A percentile compares a stretch with the other conserved stretches of the same genome.
These are phyloP conservation scores for Candida sp. DNA, from an alignment of 1,139 yeast species.

Conservation along the genomic window DNA sequence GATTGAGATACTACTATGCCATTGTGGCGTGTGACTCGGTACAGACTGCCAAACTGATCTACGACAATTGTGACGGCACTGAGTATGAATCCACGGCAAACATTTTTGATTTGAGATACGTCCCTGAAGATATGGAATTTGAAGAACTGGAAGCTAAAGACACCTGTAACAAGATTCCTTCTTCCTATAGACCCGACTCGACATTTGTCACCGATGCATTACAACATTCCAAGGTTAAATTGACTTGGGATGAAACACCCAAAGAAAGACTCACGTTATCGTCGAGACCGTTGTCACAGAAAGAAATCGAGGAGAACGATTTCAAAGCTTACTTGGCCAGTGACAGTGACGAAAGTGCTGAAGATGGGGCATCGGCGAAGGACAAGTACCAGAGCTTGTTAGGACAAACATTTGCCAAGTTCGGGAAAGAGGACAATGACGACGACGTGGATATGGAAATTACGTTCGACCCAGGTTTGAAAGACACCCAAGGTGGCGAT, in stretches of 20 bases:
- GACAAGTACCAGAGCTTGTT: constrained; percentile 71
- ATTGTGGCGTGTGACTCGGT: constrained; percentile 85
- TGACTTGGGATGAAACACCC: constrained; percentile 99
- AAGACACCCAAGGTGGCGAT: constrained; percentile 40
- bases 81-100: constrained; percentile 98
- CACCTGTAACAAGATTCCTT: constrained; percentile 70
- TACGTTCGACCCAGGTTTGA: constrained; percentile 90
- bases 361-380: constrained; percentile 41
- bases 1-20: constrained; percentile 90
- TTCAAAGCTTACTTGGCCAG: constrained; percentile 95
- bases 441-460: constrained; percentile 93
- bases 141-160: constrained; percentile 77
- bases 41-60: constrained; percentile 74
- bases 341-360: constrained; percentile 66
- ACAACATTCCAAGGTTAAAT: constrained; percentile 90
- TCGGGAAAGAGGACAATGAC: constrained; percentile 48
- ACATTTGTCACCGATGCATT: constrained; percentile 89
- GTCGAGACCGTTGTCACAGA: constrained; percentile 81
- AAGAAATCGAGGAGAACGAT: constrained; percentile 96
- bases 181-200: constrained; percentile 78
- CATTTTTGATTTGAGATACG: constrained; percentile 87
- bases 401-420: constrained; percentile 44
- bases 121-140: constrained; percentile 91
- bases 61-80: constrained; percentile 89
- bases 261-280: constrained; percentile 84